Evolutionary conservation across 805 yeast species (phyloP), one percentile per base, ranked within the genome.

Genomic region (Barnettozyma pratensis): DNA sequence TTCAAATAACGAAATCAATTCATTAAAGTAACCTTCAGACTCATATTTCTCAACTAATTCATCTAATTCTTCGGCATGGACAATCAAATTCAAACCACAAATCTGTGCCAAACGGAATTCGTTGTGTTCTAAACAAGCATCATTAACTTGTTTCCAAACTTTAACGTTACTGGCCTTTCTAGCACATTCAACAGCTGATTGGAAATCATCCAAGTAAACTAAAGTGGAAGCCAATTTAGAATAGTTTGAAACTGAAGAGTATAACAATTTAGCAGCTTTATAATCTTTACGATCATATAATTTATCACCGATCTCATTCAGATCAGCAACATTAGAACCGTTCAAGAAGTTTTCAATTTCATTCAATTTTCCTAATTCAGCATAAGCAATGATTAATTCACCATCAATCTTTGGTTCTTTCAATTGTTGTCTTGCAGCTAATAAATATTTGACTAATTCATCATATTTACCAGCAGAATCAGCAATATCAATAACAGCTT

Each of bases 101-200:
- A 94, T 91, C 75, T 94, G 99, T 10, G 98, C 99, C 53, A 94
- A 77, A 68, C 96, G 83, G 77, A 94, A 94, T 70, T 94, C 99
- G 65, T 83, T 83, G 72, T 88, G 87, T 58, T 84, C 96, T 67
- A 94, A 83, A 80, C 99, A 94, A 26, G 97, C 99, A 66, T 84
- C 87, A 70, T 90, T 89, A 45, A 94, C 99, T 70, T 91, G 95
- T 71, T 90, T 94, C 99, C 99, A 94, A 38, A 94, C 99, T 63
- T 77, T 79, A 52, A 85, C 80, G 68, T 89, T 90, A 35, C 96
- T 87, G 3, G 99, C 98, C 72, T 92, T 94, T 75, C 99, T 86
- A 26, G 99, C 99, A 70, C 97, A 90, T 64, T 94, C 98, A 54
- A 94, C 99, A 45, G 99, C 99, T 48, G 88, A 82, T 72, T 94